phyloP scores from a whole-genome alignment of 805 yeast species.

The Pichia cephalocereana region DNA sequence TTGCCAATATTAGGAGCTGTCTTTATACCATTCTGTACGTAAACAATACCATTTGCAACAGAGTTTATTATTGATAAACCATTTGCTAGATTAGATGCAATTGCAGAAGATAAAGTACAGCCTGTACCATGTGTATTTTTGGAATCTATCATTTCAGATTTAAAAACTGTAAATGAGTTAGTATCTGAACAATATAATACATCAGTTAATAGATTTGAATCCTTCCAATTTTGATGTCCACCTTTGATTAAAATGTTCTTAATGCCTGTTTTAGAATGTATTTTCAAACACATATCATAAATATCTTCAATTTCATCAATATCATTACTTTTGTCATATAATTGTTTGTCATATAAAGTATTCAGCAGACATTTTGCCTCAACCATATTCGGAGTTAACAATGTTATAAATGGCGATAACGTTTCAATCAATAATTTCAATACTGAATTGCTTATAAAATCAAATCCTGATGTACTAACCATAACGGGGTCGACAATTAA shows the following conservation, averaged over 20 bases:
- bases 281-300: constrained; percentile 1
- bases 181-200: constrained; percentile 4
- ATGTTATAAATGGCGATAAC: constrained; percentile 42
- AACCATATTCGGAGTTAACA: constrained; percentile 67
- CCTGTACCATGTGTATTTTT: constrained; percentile 82
- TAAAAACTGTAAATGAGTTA: neutral
- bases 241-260: constrained; percentile 9
- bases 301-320: constrained; percentile 2
- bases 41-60: constrained; percentile 49
- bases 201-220: constrained; percentile 4
- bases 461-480: constrained; percentile 71
- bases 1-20: constrained; percentile 25
- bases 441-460: constrained; percentile 36
- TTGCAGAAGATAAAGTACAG: constrained; percentile 75
- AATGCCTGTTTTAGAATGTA: constrained; percentile 1
- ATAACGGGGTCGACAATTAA: constrained; percentile 73
- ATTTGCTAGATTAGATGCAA: constrained; percentile 65
- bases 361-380: constrained; percentile 40
- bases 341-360: neutral
- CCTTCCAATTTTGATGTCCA: constrained; percentile 19
- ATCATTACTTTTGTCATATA: neutral
- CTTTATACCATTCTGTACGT: constrained; percentile 56
- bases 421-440: constrained; percentile 22
- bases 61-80: constrained; percentile 39
- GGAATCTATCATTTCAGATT: constrained; percentile 6